Percentiles rank a stretch among this genome's conserved stretches.
phyloP scores from a whole-genome alignment of 306 rosid genomes.

The Malus sieversii region DNA sequence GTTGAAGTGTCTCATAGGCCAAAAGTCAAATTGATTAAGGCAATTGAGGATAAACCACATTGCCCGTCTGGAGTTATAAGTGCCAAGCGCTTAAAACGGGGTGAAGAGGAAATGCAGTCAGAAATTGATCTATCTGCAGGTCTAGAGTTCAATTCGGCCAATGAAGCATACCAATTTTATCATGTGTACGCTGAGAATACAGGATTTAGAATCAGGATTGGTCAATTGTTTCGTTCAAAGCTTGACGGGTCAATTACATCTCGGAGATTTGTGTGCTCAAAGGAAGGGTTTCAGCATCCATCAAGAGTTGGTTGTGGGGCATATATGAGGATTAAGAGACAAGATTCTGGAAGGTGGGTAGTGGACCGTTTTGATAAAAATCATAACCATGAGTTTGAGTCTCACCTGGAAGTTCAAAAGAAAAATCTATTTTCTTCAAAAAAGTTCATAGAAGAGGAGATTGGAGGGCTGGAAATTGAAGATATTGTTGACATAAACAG shows the following conservation, averaged over 20 bases:
- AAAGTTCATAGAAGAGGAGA: slow-evolving; percentile 54
- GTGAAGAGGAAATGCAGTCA: slow-evolving; percentile 43
- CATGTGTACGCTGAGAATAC: slow-evolving; percentile 57
- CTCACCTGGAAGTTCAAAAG: slow-evolving; percentile 36
- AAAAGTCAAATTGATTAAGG: slow-evolving; percentile 43
- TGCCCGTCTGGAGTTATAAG: slow-evolving; percentile 51
- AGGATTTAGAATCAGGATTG: slow-evolving; percentile 82
- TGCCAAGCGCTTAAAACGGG: slow-evolving; percentile 52
- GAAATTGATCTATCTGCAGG: slow-evolving; percentile 58
- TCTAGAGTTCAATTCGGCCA: slow-evolving; percentile 72
- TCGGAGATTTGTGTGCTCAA: slow-evolving; percentile 87
- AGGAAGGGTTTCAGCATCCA: slow-evolving; percentile 96
- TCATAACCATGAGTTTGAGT: slow-evolving; percentile 72
- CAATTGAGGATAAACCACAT: slow-evolving; percentile 35
- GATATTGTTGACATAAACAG: slow-evolving; percentile 51
- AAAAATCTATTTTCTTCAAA: slow-evolving; percentile 43
- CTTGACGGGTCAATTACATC: slow-evolving; percentile 74
- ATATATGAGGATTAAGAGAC: slow-evolving; percentile 82
- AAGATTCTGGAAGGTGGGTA: slow-evolving; percentile 75
- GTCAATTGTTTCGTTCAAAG: slow-evolving; percentile 91
- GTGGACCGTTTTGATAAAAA: slow-evolving; percentile 79
- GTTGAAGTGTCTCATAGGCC: slow-evolving; percentile 40
- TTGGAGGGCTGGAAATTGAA: slow-evolving; percentile 47
- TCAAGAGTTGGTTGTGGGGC: slow-evolving; percentile 94
- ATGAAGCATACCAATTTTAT: slow-evolving; percentile 83